Conservation (phyloP, 768 basidiomycete species). For the Pilatotrama ljubarskyi region DNA sequence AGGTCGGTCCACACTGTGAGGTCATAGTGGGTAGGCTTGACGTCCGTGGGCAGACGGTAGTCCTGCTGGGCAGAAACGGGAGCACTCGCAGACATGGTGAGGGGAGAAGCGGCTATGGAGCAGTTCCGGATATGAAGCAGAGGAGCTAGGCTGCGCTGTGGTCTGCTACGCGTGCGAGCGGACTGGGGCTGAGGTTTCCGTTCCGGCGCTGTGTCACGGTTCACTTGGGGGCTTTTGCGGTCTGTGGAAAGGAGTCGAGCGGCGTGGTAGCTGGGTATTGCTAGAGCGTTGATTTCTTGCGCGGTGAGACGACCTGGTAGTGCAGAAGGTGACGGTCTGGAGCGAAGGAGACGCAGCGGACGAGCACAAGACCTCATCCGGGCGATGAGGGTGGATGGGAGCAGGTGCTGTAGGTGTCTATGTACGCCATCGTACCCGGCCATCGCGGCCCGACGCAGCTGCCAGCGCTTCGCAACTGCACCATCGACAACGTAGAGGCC, state of each 20-base stretch:
- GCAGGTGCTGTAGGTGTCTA: conserved; percentile 8
- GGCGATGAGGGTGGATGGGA: background rate
- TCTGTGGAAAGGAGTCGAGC: background rate
- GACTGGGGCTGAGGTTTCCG: background rate
- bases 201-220: too few relatives aligned
- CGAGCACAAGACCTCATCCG: conserved; percentile 4
- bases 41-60: conserved; percentile 64
- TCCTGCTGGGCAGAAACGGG: conserved; percentile 15
- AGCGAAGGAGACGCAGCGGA: background rate
- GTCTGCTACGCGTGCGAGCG: background rate
- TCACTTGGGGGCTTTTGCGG: too few relatives aligned
- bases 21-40: conserved; percentile 77
- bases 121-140: conserved; percentile 5
- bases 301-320: background rate
- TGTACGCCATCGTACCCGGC: conserved; percentile 1
- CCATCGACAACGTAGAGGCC: too few relatives aligned
- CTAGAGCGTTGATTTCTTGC: background rate
- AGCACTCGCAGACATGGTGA: conserved; percentile 10
- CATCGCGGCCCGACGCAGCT: background rate
- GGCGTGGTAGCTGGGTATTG: background rate
- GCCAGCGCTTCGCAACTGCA: background rate
- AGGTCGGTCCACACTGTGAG: conserved; percentile 82
- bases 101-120: conserved; percentile 4
- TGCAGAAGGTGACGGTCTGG: background rate
- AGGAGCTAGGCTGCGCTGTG: background rate